Base-by-base conservation (phyloP, 176 grass and related monocot genomes). In the Leersia perrieri region DNA sequence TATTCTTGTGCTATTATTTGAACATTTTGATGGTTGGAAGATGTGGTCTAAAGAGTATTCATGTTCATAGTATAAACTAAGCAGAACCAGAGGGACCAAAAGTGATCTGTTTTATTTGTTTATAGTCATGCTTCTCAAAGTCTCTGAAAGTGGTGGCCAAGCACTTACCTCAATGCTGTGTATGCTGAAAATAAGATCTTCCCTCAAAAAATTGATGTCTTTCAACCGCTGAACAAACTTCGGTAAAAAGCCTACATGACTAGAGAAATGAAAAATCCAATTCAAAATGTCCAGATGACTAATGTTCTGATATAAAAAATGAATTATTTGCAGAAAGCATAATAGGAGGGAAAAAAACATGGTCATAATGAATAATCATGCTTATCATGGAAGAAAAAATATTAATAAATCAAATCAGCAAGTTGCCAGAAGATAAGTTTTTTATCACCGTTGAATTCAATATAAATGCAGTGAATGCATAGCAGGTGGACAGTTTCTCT, bases 151-250 rank as follows among this genome's bases (percentile, higher is more conserved):
- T 32, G 26, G 63, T 33, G 32, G 47, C 60, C 61, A 79, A 90
- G n/a, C 55, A 78, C 49, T 88, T 93, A 94, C 95, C 84, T 94
- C 86, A 61, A 81, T 85, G 85, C 95, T 98, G 79, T 95, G 88
- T 55, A 91, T 81, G 83, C 95, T 98, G 82, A 98, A 95, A 34
- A 98, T 69, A 85, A 98, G 92, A 87, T 95, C 95, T 75, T 98
- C 95, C 77, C 90, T 91, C 45, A 98, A 87, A 89, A 98, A 98
- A 45, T 89, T 91, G n/a, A 88, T 91, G 57, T 88, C 88, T 87
- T 95, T 98, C 74, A 98, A 66, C 30, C 77, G 76, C 74, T 94
- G 88, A 71, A 94, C 88, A 88, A 92, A 94, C 78, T 77, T 94
- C 1, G 62, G 61, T 83, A 94, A 85, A 80, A 98, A 95, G n/a